Evolutionary conservation across 768 basidiomycete genomes (phyloP).

Genomic region (Termitomyces sp.): DNA sequence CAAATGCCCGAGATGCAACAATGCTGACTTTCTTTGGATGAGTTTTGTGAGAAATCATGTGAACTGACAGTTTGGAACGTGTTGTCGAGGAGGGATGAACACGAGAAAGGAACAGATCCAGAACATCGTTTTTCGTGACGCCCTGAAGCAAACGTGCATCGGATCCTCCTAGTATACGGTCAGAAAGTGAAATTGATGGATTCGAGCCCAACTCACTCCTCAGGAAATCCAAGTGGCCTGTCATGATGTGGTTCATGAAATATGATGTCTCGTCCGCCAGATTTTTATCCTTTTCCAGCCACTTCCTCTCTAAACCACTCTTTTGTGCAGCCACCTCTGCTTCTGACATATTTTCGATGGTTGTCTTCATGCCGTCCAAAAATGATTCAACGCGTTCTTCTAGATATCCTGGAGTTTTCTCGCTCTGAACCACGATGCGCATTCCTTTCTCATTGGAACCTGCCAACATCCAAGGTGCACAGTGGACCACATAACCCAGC

Average conservation of each 20-base stretch:
- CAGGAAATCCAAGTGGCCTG: conserved; percentile 83
- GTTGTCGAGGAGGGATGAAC: conserved; percentile 66
- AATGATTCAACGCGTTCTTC: conserved; percentile 90
- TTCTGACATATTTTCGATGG: conserved; percentile 63
- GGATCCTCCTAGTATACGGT: conserved; percentile 48
- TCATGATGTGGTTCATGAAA: conserved; percentile 69
- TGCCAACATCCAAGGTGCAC: conserved; percentile 48
- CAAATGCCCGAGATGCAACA: conserved; percentile 61
- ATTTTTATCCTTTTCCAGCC: conserved; percentile 88
- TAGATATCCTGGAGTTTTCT: conserved; percentile 73
- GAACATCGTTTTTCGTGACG: conserved; percentile 72
- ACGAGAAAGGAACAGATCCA: conserved; percentile 62
- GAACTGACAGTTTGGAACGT: conserved; percentile 83
- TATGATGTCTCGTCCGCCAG: conserved; percentile 71
- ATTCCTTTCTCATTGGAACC: conserved; percentile 74
- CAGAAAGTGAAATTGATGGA: conserved; percentile 1
- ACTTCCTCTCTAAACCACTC: conserved; percentile 69
- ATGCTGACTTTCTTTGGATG: conserved; percentile 57
- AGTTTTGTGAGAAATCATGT: conserved; percentile 70
- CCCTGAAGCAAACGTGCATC: conserved; percentile 64
- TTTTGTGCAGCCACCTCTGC: conserved; percentile 80
- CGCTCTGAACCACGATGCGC: conserved; percentile 85
- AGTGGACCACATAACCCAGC: conserved; percentile 87
- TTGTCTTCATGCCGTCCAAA: conserved; percentile 66
- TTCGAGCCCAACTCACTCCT: conserved; percentile 52